Conservation (phyloP, 2,329 filamentous ascomycete species). For the Claviceps sorghi region DNA sequence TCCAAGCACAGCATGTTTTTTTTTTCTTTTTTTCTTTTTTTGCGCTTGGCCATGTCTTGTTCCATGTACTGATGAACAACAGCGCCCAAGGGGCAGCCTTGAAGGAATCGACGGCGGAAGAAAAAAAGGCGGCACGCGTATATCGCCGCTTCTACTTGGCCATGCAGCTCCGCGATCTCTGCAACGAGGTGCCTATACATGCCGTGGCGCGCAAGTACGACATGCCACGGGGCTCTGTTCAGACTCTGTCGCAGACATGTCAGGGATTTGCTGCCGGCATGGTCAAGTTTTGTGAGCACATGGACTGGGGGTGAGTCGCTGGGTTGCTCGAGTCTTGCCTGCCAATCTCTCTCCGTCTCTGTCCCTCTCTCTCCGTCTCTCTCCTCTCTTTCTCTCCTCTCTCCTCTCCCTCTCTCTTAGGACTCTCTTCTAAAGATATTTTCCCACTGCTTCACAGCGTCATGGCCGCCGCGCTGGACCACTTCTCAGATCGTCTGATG, state of each 20-base stretch:
- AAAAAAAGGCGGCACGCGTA: constrained; percentile 45
- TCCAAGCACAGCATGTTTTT: no score
- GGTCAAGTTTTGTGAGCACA: constrained; percentile 64
- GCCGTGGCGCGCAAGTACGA: constrained; percentile 56
- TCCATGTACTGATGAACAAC: not conserved
- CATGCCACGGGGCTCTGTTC: constrained; percentile 53
- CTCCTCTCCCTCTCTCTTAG: not conserved
- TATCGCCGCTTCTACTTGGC: constrained; percentile 63
- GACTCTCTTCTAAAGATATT: not conserved
- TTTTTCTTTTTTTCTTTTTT: not conserved
- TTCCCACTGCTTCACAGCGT: constrained; percentile 29
- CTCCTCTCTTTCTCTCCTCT: no score
- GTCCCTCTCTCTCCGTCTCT: not conserved
- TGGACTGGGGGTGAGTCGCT: constrained; percentile 50
- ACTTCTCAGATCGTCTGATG: constrained; percentile 59
- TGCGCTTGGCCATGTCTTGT: no score
- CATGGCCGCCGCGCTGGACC: constrained; percentile 56
- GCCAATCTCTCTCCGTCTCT: not conserved
- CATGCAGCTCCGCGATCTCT: constrained; percentile 63
- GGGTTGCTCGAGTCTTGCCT: not conserved
- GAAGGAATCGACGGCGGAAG: constrained; percentile 45
- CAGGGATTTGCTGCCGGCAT: constrained; percentile 68
- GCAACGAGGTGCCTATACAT: constrained; percentile 61
- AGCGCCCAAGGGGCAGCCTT: constrained; percentile 54
- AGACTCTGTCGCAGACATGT: constrained; percentile 59